Evolutionary conservation across 306 rosid species (phyloP).

Genomic region (Cucurbita argyrosperma): DNA sequence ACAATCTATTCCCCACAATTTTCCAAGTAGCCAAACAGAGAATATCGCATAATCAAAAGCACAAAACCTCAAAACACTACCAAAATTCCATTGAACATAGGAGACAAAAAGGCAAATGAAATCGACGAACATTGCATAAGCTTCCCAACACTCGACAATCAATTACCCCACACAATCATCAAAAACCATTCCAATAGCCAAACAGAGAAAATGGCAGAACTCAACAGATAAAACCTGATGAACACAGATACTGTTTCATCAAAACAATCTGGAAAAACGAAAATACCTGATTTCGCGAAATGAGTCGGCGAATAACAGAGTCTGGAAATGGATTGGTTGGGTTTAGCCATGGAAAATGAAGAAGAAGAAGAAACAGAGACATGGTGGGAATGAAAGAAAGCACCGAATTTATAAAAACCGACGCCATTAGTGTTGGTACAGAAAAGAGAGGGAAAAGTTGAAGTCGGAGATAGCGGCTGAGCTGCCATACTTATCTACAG

Average conservation of each 20-base stretch:
- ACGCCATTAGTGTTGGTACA: neutral
- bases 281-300: conserved; percentile 42
- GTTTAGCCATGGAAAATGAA: neutral
- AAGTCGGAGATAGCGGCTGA: conserved; percentile 36
- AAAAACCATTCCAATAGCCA: neutral
- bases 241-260: neutral
- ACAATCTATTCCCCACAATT: neutral
- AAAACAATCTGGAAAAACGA: neutral
- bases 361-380: conserved; percentile 18
- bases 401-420: conserved; percentile 15
- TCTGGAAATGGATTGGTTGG: conserved; percentile 13
- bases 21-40: conserved; percentile 9
- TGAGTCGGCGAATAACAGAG: conserved; percentile 20
- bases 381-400: conserved; percentile 16
- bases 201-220: neutral
- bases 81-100: neutral
- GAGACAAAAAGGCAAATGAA: neutral
- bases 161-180: neutral
- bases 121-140: neutral
- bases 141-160: neutral
- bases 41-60: neutral
- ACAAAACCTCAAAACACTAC: neutral
- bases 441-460: conserved; percentile 8
- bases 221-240: neutral
- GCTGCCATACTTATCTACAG: conserved; percentile 28